These are phyloP conservation scores for Aspergillus hortae DNA, from an alignment of 2,329 filamentous ascomycete genomes.

Conservation along the genomic window DNA sequence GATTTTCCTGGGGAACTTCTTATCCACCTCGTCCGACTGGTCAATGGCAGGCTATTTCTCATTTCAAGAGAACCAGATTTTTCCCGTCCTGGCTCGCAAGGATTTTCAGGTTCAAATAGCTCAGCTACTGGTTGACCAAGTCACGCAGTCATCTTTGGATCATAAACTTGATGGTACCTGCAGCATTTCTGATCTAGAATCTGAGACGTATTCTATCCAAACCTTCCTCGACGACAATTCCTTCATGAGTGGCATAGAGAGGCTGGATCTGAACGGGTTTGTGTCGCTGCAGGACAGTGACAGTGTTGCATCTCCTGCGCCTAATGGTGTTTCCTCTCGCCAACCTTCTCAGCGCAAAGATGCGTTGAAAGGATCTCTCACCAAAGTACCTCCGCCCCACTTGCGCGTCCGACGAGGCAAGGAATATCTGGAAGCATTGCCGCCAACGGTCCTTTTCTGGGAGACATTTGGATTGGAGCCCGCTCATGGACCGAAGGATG, in stretches of 20 bases:
- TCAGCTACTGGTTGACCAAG: constrained; percentile 41
- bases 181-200: constrained; percentile 26
- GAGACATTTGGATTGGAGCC: constrained; percentile 58
- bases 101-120: constrained; percentile 38
- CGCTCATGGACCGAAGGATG: constrained; percentile 52
- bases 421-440: constrained; percentile 52
- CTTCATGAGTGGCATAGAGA: constrained; percentile 28
- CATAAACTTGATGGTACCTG: constrained; percentile 29
- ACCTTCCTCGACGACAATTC: constrained; percentile 26
- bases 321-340: constrained; percentile 13
- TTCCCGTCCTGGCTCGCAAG: constrained; percentile 30
- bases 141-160: constrained; percentile 43
- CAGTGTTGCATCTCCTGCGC: constrained; percentile 9
- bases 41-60: constrained; percentile 39
- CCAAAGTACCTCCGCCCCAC: constrained; percentile 49
- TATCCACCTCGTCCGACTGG: constrained; percentile 39
- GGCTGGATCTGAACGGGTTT: constrained; percentile 35
- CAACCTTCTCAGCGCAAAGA: constrained; percentile 25
- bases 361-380: constrained; percentile 31
- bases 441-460: constrained; percentile 58
- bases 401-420: constrained; percentile 54
- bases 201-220: constrained; percentile 20
- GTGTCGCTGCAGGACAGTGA: constrained; percentile 29
- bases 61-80: constrained; percentile 26
- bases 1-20: constrained; percentile 36